Base-by-base conservation (phyloP, 805 yeast species). In the Metschnikowia kunwiensis region DNA sequence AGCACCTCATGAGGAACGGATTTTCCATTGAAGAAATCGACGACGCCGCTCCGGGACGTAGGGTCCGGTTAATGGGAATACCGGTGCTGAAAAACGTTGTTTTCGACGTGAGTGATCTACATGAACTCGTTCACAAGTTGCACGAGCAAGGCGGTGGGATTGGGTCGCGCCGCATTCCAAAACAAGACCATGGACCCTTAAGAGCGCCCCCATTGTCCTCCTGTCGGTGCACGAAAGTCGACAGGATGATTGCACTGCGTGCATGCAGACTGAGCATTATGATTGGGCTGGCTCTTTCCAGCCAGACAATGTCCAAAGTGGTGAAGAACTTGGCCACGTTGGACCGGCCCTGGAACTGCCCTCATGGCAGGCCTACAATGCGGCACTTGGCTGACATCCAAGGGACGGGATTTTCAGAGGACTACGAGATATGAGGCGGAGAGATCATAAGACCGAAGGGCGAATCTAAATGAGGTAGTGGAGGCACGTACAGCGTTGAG, bases 361-460 rank as follows among this genome's bases (percentile, higher is more conserved):
- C 99, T 0, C 99, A 93, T 61, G 98, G 99, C 0, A 68, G 99
- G 45, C 99, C 98, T 0, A 93, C 99, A 1, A 79, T 93, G 83
- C 72, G 98, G 37, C 97, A 91, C 59, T 66, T 91, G 40, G 77
- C 81, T 42, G 87, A 85, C 38, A 53, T 82, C 21, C 49, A 55
- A 15, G 43, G 51, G 13, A 31, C 24, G 13, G 43, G 43, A 5
- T 49, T 47, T 34, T 24, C 26, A 4, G 40, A 28, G 9, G 53
- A 49, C 36, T 49, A 47, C 30, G 30, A 21, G 5, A 12, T 48
- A 12, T 41, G 15, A 24, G 9, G 24, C n/a, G 24, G 11, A 21
- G 24, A 21, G 11, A 9, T 21, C n/a, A n/a, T n/a, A n/a, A n/a
- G n/a, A n/a, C n/a, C n/a, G n/a, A n/a, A n/a, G n/a, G n/a, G n/a